Percentiles rank a stretch among this genome's conserved stretches.
phyloP scores from a whole-genome alignment of 768 basidiomycete species.

The Termitomyces sp. region DNA sequence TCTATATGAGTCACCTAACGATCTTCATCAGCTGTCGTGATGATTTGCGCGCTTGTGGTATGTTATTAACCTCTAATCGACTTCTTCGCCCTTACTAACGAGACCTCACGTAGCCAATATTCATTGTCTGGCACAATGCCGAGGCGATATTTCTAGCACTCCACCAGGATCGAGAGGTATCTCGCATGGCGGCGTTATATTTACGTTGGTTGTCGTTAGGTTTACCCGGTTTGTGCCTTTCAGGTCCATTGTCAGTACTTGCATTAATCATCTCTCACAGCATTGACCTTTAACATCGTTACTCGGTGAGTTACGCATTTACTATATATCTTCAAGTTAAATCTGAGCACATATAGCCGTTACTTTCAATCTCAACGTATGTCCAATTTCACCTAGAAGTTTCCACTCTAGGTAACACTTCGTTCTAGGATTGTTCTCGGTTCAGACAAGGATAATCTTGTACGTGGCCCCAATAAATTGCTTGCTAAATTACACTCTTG shows the following conservation, averaged over 20 bases:
- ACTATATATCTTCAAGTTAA: neutral
- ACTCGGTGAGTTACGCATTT: neutral
- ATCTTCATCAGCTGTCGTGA: neutral
- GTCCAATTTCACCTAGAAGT: neutral
- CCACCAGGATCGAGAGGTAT: conserved; percentile 7
- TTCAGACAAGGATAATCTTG: neutral
- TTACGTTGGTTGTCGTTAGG: conserved; percentile 1
- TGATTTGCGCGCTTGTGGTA: conserved; percentile 6
- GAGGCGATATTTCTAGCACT: neutral
- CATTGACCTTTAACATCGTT: neutral
- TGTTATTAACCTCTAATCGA: neutral
- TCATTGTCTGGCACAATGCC: neutral
- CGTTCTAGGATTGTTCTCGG: neutral
- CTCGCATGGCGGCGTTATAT: conserved; percentile 1
- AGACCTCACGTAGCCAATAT: neutral
- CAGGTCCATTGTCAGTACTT: neutral
- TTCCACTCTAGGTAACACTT: neutral
- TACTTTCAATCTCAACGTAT: neutral
- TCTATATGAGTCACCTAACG: neutral
- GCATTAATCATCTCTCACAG: neutral
- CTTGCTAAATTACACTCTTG: conserved; percentile 72
- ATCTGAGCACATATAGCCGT: neutral
- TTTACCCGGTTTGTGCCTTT: neutral
- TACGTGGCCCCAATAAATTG: conserved; percentile 2
- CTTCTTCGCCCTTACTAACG: neutral